Evolutionary conservation across 2,329 filamentous ascomycete genomes (phyloP), one percentile per base, ranked within the genome.

Genomic region (Fusarium anthophilum): DNA sequence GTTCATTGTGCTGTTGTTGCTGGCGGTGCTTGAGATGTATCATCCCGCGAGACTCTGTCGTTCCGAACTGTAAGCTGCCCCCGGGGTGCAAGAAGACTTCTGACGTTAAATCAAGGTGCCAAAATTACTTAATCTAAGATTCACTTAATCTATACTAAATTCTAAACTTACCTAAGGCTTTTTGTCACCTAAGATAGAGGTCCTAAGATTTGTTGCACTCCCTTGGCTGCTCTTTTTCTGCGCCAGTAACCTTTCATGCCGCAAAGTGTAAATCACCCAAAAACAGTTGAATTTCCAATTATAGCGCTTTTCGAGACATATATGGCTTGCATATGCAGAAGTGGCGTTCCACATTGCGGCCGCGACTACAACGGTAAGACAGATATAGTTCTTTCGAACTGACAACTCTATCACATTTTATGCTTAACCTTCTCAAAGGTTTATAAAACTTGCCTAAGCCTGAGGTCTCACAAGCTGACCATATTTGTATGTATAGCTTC

Each of bases 251-350:
- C 20, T 41, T 43, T 55, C 20, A 55, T n/a, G 35, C 37, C 37
- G 26, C 3, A 8, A 43, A 41, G 30, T 35, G 48, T 24, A 20
- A 35, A 8, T 35, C 1, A 2, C 20, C 1, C 20, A n/a, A 38
- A 38, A 26, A 4, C 8, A 26, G 8, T 9, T 22, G 6, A 28
- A 17, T 6, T 3, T 15, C 18, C 32, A 54, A 28, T 38, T 17
- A 7, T 9, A 38, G 2, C 11, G 4, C 4, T 5, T 20, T 37
- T 5, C 4, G 10, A 17, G 10, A 5, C 14, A 8, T 12, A 8
- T 6, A 22, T 39, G 18, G 35, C 18, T 41, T 30, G 11, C 4
- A 18, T 30, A 20, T 18, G 11, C 13, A 30, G 51, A 28, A 28
- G 51, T 55, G 51, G 35, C 37, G 24, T 8, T 54, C 7, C 35